These are phyloP conservation scores for Crucibulum laeve DNA, from an alignment of 768 basidiomycete genomes.

Conservation along the genomic window DNA sequence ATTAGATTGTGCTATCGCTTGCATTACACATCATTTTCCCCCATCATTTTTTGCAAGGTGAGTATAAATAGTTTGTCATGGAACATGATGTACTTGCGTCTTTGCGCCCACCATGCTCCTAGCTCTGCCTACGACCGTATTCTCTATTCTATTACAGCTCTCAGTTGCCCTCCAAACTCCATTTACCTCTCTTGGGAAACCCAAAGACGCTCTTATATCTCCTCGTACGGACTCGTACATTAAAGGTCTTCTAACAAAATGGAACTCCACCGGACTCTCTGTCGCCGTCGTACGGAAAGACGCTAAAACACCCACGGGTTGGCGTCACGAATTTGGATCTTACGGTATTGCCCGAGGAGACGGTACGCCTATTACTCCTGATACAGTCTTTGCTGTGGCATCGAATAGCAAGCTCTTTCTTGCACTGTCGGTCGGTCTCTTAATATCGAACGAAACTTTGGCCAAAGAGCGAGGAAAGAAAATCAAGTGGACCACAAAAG, in stretches of 20 bases:
- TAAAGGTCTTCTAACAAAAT: slow-evolving; percentile 21
- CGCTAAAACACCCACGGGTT: slow-evolving; percentile 20
- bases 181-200: not conserved
- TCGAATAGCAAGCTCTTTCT: slow-evolving; percentile 41
- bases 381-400: slow-evolving; percentile 40
- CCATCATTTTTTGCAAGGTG: too few species aligned
- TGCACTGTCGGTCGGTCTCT: slow-evolving; percentile 31
- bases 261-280: slow-evolving; percentile 36
- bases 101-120: too few species aligned
- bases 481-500: slow-evolving; percentile 33
- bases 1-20: too few species aligned
- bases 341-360: slow-evolving; percentile 30
- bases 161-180: slow-evolving; percentile 53
- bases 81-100: too few species aligned
- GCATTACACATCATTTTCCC: too few species aligned
- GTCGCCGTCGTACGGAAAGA: slow-evolving; percentile 35
- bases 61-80: too few species aligned
- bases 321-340: slow-evolving; percentile 32
- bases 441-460: slow-evolving; percentile 32
- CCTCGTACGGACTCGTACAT: slow-evolving; percentile 19
- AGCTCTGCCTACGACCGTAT: too few species aligned
- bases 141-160: too few species aligned
- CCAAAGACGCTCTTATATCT: slow-evolving; percentile 13
- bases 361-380: slow-evolving; percentile 32
- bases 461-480: slow-evolving; percentile 20